Evolutionary conservation across 495 filamentous ascomycete species (phyloP).

Genomic region (Astrothelium subdiscretum): DNA sequence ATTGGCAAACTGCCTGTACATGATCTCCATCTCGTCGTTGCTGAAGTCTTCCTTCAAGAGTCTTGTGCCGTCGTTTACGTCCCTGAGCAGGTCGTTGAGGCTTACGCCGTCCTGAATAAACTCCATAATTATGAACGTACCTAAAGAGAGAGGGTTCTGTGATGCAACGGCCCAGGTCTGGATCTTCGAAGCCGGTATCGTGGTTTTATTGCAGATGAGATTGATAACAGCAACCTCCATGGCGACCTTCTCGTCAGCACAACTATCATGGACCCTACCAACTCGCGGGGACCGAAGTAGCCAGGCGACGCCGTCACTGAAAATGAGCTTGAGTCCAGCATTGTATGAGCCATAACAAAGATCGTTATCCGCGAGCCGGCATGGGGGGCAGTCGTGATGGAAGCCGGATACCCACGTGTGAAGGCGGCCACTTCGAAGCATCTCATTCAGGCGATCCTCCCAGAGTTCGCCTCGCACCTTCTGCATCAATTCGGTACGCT

Average conservation of each 20-base stretch:
- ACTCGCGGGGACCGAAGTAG: not conserved
- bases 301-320: not conserved
- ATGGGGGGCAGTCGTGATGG: slow-evolving; percentile 27
- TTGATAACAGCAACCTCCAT: not conserved
- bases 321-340: not conserved
- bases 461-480: slow-evolving; percentile 15
- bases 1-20: slow-evolving; percentile 27
- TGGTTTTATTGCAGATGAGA: not conserved
- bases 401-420: slow-evolving; percentile 31
- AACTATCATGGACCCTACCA: not conserved
- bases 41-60: slow-evolving; percentile 12
- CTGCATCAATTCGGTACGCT: not conserved
- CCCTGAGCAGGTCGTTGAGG: not conserved
- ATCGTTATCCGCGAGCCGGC: slow-evolving; percentile 14
- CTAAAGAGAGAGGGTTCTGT: not conserved
- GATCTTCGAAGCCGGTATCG: not conserved
- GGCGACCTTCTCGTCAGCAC: not conserved
- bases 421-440: slow-evolving; percentile 21
- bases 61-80: not conserved
- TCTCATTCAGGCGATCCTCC: slow-evolving; percentile 30
- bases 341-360: not conserved
- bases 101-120: not conserved
- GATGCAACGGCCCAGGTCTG: not conserved
- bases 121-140: not conserved
- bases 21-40: slow-evolving; percentile 17